Percentiles rank a stretch among this genome's conserved stretches.
These are phyloP conservation scores for Fusarium equiseti DNA, from an alignment of 2,329 filamentous ascomycete genomes.

Conservation along the genomic window DNA sequence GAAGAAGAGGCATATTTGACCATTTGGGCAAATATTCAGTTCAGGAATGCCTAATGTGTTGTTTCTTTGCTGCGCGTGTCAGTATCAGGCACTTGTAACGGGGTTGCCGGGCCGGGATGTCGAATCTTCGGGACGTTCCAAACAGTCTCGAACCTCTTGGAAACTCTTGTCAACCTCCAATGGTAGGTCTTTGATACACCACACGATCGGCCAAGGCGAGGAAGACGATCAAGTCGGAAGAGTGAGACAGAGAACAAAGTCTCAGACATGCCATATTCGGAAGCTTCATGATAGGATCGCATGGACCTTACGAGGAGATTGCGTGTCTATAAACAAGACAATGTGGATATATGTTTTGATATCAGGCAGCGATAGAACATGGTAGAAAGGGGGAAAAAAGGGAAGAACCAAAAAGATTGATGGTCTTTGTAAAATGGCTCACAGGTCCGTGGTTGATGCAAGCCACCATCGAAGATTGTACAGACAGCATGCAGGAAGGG, in stretches of 20 bases:
- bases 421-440: slow-evolving; percentile 40
- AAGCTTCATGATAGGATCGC: slow-evolving; percentile 30
- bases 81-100: slow-evolving; percentile 32
- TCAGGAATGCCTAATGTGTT: neutral
- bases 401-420: neutral
- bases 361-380: slow-evolving; percentile 14
- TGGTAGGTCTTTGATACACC: slow-evolving; percentile 28
- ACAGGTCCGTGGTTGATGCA: slow-evolving; percentile 35
- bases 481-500: slow-evolving; percentile 13
- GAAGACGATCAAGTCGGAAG: neutral
- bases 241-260: neutral
- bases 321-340: slow-evolving; percentile 2
- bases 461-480: slow-evolving; percentile 38
- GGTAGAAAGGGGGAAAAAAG: neutral
- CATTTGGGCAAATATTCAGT: neutral
- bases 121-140: slow-evolving; percentile 14
- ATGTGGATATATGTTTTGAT: slow-evolving; percentile 7
- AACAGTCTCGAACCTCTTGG: slow-evolving; percentile 32
- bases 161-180: slow-evolving; percentile 29
- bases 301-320: slow-evolving; percentile 8
- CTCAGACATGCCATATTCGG: slow-evolving; percentile 8
- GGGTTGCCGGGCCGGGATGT: slow-evolving; percentile 34
- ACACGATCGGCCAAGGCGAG: slow-evolving; percentile 13
- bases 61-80: slow-evolving; percentile 1
- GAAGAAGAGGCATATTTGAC: neutral